A percentile compares a stretch with the other conserved stretches of the same genome.
Evolutionary conservation across 2,329 filamentous ascomycete species (phyloP).

Genomic region (Chaetoscypha palmicola): DNA sequence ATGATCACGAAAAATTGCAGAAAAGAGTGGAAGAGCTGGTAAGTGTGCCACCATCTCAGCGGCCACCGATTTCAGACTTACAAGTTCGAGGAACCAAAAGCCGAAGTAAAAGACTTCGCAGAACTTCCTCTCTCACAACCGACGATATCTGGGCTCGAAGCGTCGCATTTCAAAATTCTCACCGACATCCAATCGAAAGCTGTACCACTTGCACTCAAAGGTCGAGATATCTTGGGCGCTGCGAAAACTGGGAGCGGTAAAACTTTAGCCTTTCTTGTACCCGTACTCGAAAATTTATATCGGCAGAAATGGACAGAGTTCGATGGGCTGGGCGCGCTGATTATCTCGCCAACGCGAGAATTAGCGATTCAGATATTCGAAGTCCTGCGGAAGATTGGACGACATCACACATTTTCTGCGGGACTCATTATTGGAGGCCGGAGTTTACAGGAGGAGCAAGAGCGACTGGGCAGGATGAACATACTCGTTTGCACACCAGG

Average conservation of each 20-base stretch:
- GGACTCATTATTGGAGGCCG: constrained; percentile 92
- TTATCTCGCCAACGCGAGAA: constrained; percentile 91
- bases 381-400: constrained; percentile 81
- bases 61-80: constrained; percentile 14
- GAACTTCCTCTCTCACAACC: constrained; percentile 80
- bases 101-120: constrained; percentile 56
- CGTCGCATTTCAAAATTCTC: constrained; percentile 80
- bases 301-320: constrained; percentile 81
- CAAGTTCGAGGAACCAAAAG: constrained; percentile 26
- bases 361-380: constrained; percentile 96
- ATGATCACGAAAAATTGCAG: constrained; percentile 28
- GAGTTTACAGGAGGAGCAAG: constrained; percentile 77
- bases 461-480: constrained; percentile 85
- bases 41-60: constrained; percentile 12
- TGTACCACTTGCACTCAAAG: constrained; percentile 81
- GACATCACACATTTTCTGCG: constrained; percentile 84
- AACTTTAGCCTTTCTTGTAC: constrained; percentile 86
- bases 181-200: constrained; percentile 89
- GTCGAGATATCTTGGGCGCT: constrained; percentile 81
- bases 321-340: constrained; percentile 86
- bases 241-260: constrained; percentile 96
- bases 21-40: constrained; percentile 29
- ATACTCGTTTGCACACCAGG: constrained; percentile 94
- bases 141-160: constrained; percentile 71
- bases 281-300: constrained; percentile 88